Evolutionary conservation across 176 grass and related monocot species (phyloP), one percentile per base, ranked within the genome.

Genomic region (Cenchrus purpureus): DNA sequence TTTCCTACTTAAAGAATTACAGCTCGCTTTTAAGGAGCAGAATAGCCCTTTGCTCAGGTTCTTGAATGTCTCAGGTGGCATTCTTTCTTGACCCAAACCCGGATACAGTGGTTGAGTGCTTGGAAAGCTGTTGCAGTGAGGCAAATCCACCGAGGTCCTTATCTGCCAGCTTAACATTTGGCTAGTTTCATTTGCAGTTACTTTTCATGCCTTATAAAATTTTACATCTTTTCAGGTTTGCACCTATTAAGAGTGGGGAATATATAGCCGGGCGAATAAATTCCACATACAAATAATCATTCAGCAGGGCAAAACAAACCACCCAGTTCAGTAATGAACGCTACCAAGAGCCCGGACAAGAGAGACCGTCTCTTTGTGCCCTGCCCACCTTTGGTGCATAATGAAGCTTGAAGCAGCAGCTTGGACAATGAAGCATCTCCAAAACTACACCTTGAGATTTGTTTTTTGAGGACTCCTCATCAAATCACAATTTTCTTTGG

Each of bases 101-200:
- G 19, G 87, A 95, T 75, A 87, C 88, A 15, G 56, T 92, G 67
- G 91, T 98, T 25, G 80, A 87, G 71, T 98, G 93, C 84, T 82
- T 98, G 70, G 85, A 93, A 87, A 94, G 87, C 65, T 98, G 93
- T 71, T 89, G 87, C 71, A 86, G 73, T 13, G 89, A 95, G 16
- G 74, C 85, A 87, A 56, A 52, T 85, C 89, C 96, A 62, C 89
- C 93, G 7, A 98, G 93, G 96, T 94, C 20, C 51, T 43, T 81
- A 71, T 87, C 59, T 82, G 22, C 65, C 20, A 42, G 28, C 51
- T 15, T 1, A 32, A 43, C 40, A 49, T 61, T 46, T 12, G 28
- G 49, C 22, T 28, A 50, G 20, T 22, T 5, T 55, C 32, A 29
- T 45, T 79, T 29, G 5, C 0, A 20, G 6, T 63, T 44, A 44